Conservation (phyloP, 345 rosid genomes). For the Chamaenerion angustifolium region DNA sequence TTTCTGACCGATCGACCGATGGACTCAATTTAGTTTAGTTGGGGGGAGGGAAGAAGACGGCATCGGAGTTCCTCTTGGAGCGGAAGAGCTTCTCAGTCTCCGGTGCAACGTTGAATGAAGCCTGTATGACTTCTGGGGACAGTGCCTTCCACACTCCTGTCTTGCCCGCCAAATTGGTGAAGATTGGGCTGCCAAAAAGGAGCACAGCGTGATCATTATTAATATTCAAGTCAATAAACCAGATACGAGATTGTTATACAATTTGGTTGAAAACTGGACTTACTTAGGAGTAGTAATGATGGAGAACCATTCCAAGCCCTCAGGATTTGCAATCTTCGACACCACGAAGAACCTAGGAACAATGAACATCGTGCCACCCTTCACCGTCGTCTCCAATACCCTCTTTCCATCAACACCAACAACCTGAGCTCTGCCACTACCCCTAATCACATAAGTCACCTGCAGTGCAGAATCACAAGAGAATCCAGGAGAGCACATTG, state of each 20-base stretch:
- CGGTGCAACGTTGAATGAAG: constrained; percentile 47
- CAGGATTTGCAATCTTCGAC: constrained; percentile 70
- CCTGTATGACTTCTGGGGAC: constrained; percentile 66
- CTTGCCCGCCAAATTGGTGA: constrained; percentile 85
- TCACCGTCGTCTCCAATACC: constrained; percentile 56
- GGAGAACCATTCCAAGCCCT: constrained; percentile 86
- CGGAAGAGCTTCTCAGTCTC: constrained; percentile 53
- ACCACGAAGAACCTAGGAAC: constrained; percentile 86
- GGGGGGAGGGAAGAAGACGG: constrained; percentile 77
- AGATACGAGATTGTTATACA: background rate
- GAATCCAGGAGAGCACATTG: constrained; percentile 96
- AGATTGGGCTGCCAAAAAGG: constrained; percentile 45
- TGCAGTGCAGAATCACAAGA: constrained; percentile 87
- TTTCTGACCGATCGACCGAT: no score
- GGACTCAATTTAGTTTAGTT: constrained; percentile 12
- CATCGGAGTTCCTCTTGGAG: constrained; percentile 51
- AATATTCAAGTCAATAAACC: background rate
- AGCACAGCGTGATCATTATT: background rate
- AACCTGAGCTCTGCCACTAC: constrained; percentile 65
- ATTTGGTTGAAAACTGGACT: constrained; percentile 2
- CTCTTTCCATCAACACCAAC: constrained; percentile 66
- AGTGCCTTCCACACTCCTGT: constrained; percentile 70
- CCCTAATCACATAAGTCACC: constrained; percentile 66
- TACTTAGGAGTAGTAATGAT: constrained; percentile 83
- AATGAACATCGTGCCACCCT: constrained; percentile 60